Evolutionary conservation across 1,284 basidiomycete species (phyloP), one percentile per base, ranked within the genome.

Genomic region (Fomitopsis betulina): DNA sequence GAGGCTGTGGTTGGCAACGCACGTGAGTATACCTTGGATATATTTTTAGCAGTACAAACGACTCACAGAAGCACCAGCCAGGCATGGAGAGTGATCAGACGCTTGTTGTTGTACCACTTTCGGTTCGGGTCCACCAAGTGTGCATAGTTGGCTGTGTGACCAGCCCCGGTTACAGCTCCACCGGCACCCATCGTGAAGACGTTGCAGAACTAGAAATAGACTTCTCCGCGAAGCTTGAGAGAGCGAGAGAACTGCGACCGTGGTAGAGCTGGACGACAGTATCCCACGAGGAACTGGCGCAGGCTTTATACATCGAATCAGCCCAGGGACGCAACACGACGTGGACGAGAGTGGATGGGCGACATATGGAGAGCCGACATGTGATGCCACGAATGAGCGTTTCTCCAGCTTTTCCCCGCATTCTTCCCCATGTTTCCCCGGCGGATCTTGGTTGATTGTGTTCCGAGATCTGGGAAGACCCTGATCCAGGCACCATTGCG

Each of bases 91-190:
- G 66, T 57, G 61, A 89, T 84, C 62, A 89, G 67, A 59, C 86
- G 76, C 69, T 72, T 80, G 76, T 89, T 88, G 73, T 84, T 89
- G 73, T 85, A 85, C 86, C 86, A 89, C 70, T 77, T 87, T 69
- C 81, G 77, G 60, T 70, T 81, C 23, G 85, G 86, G 71, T 89
- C 81, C 57, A 87, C 63, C 60, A 89, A 76, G 64, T 85, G 83
- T 35, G 69, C 71, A 67, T 81, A 84, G 35, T 76, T 79, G 40
- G 72, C 67, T 38, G 59, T 58, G 32, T 35, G 23, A 4, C 30
- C 51, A 42, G 56, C 56, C 3, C 58, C 49, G 39, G 72, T 62
- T 37, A 60, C 73, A 1, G 56, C 17, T 56, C 72, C 67, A 65
- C 78, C 80, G 63, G 71, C 76, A 68, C 77, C 81, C 75, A 79